Evolutionary conservation across 2,329 filamentous ascomycete species (phyloP).

Genomic region (Lasiodiplodia gonubiensis): DNA sequence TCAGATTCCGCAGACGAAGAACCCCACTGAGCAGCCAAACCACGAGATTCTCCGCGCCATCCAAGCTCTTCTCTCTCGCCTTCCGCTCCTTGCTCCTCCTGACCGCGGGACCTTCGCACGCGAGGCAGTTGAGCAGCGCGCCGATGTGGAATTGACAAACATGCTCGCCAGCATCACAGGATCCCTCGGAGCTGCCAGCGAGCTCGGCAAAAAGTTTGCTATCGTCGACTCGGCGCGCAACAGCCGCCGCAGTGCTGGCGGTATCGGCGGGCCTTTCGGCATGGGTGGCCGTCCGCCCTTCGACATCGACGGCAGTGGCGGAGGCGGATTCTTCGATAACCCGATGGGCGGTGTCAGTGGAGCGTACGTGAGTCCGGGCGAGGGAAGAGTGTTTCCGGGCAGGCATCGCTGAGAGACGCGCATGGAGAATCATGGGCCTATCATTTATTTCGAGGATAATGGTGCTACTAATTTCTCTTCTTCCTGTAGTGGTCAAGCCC

Average conservation of each 20-base stretch:
- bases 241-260: background rate
- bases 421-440: background rate
- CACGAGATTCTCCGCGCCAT: conserved; percentile 84
- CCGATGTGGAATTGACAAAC: conserved; percentile 80
- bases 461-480: background rate
- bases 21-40: conserved; percentile 48
- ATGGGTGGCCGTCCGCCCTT: conserved; percentile 4
- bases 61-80: conserved; percentile 80
- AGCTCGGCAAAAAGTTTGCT: conserved; percentile 75
- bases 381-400: conserved; percentile 1
- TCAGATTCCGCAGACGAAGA: conserved; percentile 38
- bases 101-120: conserved; percentile 68
- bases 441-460: background rate
- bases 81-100: conserved; percentile 79
- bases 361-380: conserved; percentile 21
- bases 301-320: conserved; percentile 11
- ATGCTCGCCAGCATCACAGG: conserved; percentile 78
- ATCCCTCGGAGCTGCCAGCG: conserved; percentile 71
- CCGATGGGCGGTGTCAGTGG: conserved; percentile 1
- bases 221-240: conserved; percentile 49
- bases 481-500: background rate
- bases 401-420: conserved; percentile 1
- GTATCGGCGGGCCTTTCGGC: background rate
- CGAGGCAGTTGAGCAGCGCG: conserved; percentile 77
- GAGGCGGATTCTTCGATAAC: conserved; percentile 12